Evolutionary conservation across 306 rosid species (phyloP).

Genomic region (Mimosa pudica): DNA sequence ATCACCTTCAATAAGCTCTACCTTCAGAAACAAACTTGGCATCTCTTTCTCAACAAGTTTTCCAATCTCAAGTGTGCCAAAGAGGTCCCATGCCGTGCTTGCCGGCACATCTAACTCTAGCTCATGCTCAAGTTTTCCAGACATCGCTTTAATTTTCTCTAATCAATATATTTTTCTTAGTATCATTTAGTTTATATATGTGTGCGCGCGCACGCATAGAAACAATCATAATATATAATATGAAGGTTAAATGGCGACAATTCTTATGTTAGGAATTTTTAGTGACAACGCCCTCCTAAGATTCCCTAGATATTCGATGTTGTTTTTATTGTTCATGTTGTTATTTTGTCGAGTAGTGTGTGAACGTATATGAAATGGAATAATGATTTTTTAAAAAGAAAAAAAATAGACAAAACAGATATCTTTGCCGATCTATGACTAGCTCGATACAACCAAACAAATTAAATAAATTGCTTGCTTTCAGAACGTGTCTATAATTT

Average conservation of each 20-base stretch:
- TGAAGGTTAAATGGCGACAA: background rate
- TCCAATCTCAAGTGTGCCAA: slow-evolving; percentile 9
- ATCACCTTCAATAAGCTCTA: slow-evolving; percentile 59
- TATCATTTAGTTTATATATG: background rate
- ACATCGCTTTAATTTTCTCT: slow-evolving; percentile 23
- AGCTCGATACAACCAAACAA: background rate
- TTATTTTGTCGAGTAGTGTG: background rate
- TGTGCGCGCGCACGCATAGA: too few species aligned
- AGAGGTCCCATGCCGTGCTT: slow-evolving; percentile 43
- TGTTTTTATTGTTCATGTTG: background rate
- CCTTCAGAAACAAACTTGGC: slow-evolving; percentile 35
- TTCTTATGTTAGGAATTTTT: background rate
- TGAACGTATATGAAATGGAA: background rate
- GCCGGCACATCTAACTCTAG: slow-evolving; percentile 32
- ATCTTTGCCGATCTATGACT: background rate
- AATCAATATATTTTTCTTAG: background rate
- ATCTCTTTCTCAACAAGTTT: slow-evolving; percentile 35
- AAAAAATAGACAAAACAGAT: background rate
- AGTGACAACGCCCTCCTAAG: background rate
- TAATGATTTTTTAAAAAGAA: background rate
- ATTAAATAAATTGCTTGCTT: too few species aligned
- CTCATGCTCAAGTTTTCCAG: slow-evolving; percentile 22
- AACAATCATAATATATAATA: too few species aligned
- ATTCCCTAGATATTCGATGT: background rate
- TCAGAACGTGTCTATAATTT: background rate